Percentiles rank a stretch among this genome's conserved stretches.
These are phyloP conservation scores for Calonectria crousiana DNA, from an alignment of 2,329 filamentous ascomycete species.

Conservation along the genomic window DNA sequence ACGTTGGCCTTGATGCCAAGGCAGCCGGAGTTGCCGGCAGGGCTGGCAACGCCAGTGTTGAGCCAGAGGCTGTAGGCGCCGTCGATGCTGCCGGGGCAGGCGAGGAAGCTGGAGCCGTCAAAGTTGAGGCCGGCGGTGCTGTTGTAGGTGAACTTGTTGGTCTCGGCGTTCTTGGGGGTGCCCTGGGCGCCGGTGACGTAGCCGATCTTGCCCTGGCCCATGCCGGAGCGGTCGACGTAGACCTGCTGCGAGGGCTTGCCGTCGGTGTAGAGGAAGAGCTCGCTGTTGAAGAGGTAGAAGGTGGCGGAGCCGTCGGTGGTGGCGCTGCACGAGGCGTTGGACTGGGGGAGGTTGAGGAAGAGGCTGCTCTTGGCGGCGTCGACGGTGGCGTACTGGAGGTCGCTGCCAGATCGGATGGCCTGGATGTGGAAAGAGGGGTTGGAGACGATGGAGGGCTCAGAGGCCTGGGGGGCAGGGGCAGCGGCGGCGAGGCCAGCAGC, in stretches of 20 bases:
- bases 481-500: constrained; percentile 28
- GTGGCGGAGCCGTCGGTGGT: constrained; percentile 56
- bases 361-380: constrained; percentile 59
- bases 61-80: constrained; percentile 58
- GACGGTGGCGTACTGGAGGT: constrained; percentile 60
- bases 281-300: constrained; percentile 58
- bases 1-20: constrained; percentile 50
- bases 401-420: constrained; percentile 61
- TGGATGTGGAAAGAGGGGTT: constrained; percentile 58
- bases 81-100: constrained; percentile 61
- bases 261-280: constrained; percentile 60
- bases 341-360: constrained; percentile 55
- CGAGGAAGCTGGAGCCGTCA: constrained; percentile 58
- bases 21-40: constrained; percentile 54
- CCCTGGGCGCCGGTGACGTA: constrained; percentile 62
- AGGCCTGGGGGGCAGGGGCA: constrained; percentile 9
- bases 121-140: constrained; percentile 60
- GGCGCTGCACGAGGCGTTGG: constrained; percentile 63
- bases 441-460: background rate
- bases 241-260: constrained; percentile 59
- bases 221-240: constrained; percentile 69
- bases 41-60: constrained; percentile 44
- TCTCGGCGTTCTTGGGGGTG: constrained; percentile 57
- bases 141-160: constrained; percentile 59
- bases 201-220: constrained; percentile 67